Percentiles rank a stretch among this genome's conserved stretches.
Conservation (phyloP, 139 green algal genomes). For the Ulvella scutata region DNA sequence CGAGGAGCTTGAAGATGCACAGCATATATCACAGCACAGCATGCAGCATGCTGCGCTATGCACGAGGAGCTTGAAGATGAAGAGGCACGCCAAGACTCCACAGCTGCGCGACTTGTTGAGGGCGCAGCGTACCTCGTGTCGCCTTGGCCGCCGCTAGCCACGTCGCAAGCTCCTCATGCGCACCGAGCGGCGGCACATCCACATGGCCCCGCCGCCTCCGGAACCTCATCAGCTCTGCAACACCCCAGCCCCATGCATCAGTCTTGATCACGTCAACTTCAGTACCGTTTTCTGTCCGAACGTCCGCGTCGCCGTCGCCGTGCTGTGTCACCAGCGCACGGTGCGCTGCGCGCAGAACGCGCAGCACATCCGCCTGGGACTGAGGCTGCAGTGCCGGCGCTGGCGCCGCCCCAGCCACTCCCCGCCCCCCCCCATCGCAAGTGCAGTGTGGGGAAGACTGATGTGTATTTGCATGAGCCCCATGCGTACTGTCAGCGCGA, state of each 20-base stretch:
- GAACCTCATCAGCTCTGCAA: not conserved
- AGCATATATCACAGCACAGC: too few relatives aligned
- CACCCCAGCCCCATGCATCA: not conserved
- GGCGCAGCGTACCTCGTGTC: not conserved
- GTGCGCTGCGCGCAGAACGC: too few relatives aligned
- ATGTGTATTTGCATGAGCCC: not conserved
- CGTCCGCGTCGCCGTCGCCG: too few relatives aligned
- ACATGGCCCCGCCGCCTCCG: not conserved
- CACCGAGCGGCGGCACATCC: not conserved
- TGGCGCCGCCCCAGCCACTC: too few relatives aligned
- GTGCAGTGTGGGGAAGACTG: too few relatives aligned
- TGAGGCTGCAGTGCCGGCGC: not conserved
- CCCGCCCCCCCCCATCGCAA: too few relatives aligned
- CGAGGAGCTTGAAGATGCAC: too few relatives aligned
- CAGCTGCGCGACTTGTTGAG: not conserved
- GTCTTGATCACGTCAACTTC: too few relatives aligned
- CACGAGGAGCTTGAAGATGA: too few relatives aligned
- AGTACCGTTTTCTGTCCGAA: too few relatives aligned
- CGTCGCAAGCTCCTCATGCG: not conserved
- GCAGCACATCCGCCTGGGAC: not conserved
- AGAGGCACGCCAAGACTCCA: not conserved
- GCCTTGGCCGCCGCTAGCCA: not conserved
- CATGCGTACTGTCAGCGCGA: not conserved
- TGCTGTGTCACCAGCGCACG: too few relatives aligned
- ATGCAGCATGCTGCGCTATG: too few relatives aligned